phyloP scores from a whole-genome alignment of 192 early-diverging fungal genomes.

The Coemansia sp. region DNA sequence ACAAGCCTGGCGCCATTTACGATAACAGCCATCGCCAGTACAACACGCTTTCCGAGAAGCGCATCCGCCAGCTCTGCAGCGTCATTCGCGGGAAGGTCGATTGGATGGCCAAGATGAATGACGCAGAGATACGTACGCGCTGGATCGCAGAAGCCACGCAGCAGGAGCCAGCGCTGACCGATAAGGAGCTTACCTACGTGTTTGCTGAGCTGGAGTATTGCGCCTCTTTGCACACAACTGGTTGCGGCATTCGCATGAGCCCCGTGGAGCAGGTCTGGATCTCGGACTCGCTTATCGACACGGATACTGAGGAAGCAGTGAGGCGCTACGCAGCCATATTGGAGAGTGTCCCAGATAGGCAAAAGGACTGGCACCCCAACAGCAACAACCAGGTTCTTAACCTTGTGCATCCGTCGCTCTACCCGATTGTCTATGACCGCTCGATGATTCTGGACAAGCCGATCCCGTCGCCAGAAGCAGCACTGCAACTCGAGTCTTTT shows the following conservation, averaged over 20 bases:
- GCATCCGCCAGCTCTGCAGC: slow-evolving; percentile 36
- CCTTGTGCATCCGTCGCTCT: slow-evolving; percentile 60
- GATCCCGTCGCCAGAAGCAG: slow-evolving; percentile 27
- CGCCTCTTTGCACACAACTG: slow-evolving; percentile 25
- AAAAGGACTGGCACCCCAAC: slow-evolving; percentile 5
- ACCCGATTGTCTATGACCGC: slow-evolving; percentile 42
- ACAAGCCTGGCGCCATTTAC: neutral
- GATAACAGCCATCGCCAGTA: neutral
- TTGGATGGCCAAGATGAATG: slow-evolving; percentile 48
- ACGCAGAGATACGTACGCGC: slow-evolving; percentile 28
- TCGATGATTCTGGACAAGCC: slow-evolving; percentile 26
- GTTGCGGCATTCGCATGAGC: slow-evolving; percentile 20
- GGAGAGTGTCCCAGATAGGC: slow-evolving; percentile 32
- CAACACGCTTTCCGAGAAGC: slow-evolving; percentile 10
- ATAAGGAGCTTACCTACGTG: slow-evolving; percentile 51
- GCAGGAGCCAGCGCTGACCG: slow-evolving; percentile 26
- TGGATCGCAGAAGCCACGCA: slow-evolving; percentile 25
- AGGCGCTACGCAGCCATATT: slow-evolving; percentile 38
- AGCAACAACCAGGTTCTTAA: slow-evolving; percentile 45
- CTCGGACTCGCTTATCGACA: slow-evolving; percentile 37
- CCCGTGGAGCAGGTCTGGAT: slow-evolving; percentile 43
- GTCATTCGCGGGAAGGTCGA: slow-evolving; percentile 56
- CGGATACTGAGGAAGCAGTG: slow-evolving; percentile 14
- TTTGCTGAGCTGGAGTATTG: slow-evolving; percentile 54
- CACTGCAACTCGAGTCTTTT: slow-evolving; percentile 31